These are phyloP conservation scores for Hemileia vastatrix DNA, from an alignment of 1,284 basidiomycete genomes.

Conservation along the genomic window DNA sequence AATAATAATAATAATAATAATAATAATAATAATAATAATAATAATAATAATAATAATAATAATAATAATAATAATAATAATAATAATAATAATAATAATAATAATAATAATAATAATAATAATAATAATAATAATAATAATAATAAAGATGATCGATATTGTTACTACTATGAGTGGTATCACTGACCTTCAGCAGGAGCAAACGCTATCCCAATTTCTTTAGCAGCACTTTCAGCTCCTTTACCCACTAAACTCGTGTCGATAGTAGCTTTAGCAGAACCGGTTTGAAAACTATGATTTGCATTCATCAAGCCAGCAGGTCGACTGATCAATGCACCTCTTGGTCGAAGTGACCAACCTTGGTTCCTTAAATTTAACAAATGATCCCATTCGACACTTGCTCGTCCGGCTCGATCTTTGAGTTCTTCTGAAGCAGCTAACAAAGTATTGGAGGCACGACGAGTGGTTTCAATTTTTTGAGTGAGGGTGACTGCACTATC, in stretches of 20 bases:
- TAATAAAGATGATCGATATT: neutral
- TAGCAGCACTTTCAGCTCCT: slow-evolving; percentile 17
- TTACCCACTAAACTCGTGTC: slow-evolving; percentile 18
- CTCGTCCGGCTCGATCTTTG: slow-evolving; percentile 2
- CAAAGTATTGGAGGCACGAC: slow-evolving; percentile 4
- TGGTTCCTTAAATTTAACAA: slow-evolving; percentile 12
- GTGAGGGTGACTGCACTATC: slow-evolving; percentile 11
- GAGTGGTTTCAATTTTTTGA: slow-evolving; percentile 13
- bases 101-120: neutral
- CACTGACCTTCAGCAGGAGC: slow-evolving; percentile 19
- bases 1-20: neutral
- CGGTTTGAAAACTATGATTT: no score
- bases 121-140: neutral
- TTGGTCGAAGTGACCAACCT: slow-evolving; percentile 20
- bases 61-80: neutral
- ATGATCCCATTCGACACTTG: slow-evolving; percentile 12
- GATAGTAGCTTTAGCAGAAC: slow-evolving; percentile 4
- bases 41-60: neutral
- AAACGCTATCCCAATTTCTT: slow-evolving; percentile 18
- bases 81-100: neutral
- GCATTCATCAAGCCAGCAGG: no score
- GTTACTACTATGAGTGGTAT: no score
- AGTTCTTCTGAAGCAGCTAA: slow-evolving; percentile 6
- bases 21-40: neutral
- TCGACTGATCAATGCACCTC: no score